These are phyloP conservation scores for Lonicera japonica DNA, from an alignment of 129 eudicot species.

Conservation along the genomic window DNA sequence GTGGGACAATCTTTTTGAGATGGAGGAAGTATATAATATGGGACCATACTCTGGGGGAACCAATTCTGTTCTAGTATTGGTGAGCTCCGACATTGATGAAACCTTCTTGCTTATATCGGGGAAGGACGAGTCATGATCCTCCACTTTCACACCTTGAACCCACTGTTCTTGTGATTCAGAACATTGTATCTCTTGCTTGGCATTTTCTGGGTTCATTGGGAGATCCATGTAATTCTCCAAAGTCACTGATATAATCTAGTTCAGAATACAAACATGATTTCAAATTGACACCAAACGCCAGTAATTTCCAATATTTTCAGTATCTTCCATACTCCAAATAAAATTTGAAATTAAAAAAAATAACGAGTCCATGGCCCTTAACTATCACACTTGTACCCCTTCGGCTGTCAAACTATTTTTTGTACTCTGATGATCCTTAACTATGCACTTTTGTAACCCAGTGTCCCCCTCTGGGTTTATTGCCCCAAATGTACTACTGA, in stretches of 20 bases:
- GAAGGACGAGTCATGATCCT: conserved; percentile 32
- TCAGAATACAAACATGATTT: conserved; percentile 22
- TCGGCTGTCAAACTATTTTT: no score
- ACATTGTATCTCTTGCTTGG: conserved; percentile 14
- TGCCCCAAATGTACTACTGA: no score
- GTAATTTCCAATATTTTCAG: not conserved
- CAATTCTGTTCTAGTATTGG: conserved; percentile 25
- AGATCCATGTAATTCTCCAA: conserved; percentile 66
- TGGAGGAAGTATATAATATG: not conserved
- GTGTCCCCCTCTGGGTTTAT: no score
- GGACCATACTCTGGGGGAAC: conserved; percentile 35
- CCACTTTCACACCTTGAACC: conserved; percentile 26
- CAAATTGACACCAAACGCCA: conserved; percentile 15
- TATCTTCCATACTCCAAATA: not conserved
- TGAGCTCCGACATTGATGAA: conserved; percentile 13
- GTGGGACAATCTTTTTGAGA: no score
- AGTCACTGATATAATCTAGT: conserved; percentile 75
- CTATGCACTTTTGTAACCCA: no score
- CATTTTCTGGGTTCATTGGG: conserved; percentile 29
- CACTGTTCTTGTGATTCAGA: conserved; percentile 29
- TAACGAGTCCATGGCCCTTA: no score
- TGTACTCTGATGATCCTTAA: no score
- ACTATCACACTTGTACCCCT: no score
- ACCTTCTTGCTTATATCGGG: conserved; percentile 34
- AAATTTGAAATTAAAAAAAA: not conserved